Base-by-base conservation (phyloP, 768 basidiomycete genomes). In the Boletellus ananas region DNA sequence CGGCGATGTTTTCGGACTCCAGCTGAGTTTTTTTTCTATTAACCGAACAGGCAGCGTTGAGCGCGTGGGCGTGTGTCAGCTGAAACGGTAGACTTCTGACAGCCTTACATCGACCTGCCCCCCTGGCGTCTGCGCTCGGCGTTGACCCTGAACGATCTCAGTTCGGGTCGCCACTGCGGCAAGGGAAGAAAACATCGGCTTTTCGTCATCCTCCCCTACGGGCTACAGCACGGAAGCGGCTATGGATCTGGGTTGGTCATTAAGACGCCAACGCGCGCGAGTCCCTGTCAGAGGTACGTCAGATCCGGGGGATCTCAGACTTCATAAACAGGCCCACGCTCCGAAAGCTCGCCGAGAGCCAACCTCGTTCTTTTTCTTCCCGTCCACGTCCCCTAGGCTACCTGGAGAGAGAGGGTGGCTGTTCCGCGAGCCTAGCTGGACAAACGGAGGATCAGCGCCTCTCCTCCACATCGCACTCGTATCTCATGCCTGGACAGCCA, bases 401-500 rank as follows among this genome's bases (percentile, higher is more conserved):
- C 29, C 7, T 29, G n/a, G 16, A 7, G 16, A 37, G 36, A 18
- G 17, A 17, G 3, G 7, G 17, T 18, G 16, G 16, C 7, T 11
- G 16, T 37, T 14, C 37, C 20, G 9, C 29, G 23, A 42, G 4
- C 25, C 20, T 18, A 34, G 27, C 31, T n/a, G 27, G 27, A 36
- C 33, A 35, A 34, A 29, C n/a, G 47, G 23, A 14, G 34, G 34
- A 27, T 17, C 16, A 16, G 33, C n/a, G 6, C n/a, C 20, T 27
- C 9, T 39, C 3, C 9, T 39, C 3, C 12, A 17, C 29, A 37
- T 2, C 8, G 12, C 43, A 14, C 25, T 17, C 45, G 40, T 13
- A 17, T 41, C 6, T 21, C 41, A 56, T 59, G 58, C 16, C 13
- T 20, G n/a, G 11, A 17, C 43, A 39, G 14, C 21, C 12, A 18